Conservation (phyloP, 176 grass and related monocot genomes). For the Pontederia crassipes region DNA sequence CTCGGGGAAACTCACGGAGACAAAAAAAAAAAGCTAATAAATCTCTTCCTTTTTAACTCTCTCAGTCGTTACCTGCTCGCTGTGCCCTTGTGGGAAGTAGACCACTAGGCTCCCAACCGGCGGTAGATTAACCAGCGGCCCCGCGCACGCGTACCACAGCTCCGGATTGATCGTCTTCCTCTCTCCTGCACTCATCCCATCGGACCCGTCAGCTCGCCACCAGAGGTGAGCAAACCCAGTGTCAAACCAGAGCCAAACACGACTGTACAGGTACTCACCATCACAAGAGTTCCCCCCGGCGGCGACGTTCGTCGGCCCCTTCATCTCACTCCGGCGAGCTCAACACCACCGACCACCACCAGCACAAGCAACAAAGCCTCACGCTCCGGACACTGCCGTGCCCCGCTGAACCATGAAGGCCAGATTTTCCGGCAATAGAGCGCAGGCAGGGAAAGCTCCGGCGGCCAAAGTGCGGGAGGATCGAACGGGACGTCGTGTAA, state of each 20-base stretch:
- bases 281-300: background rate
- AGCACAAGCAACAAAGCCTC: background rate
- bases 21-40: background rate
- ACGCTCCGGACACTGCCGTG: background rate
- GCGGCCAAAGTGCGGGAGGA: background rate
- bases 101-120: conserved; percentile 98
- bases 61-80: conserved; percentile 61
- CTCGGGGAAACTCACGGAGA: too few species aligned
- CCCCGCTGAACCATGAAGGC: background rate
- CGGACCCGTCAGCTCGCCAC: background rate
- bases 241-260: background rate
- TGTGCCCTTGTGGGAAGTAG: conserved; percentile 98
- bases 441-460: too few species aligned
- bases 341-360: background rate
- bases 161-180: conserved; percentile 80
- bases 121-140: conserved; percentile 77
- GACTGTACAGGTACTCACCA: background rate
- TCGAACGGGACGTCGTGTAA: too few species aligned
- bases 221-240: too few species aligned
- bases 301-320: background rate
- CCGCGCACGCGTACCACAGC: conserved; percentile 96
- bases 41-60: background rate
- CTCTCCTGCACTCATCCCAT: conserved; percentile 40
- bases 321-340: background rate
- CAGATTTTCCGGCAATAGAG: background rate